Evolutionary conservation across 352 stramenopile genomes (phyloP).

Genomic region (Blastocystis sp.): DNA sequence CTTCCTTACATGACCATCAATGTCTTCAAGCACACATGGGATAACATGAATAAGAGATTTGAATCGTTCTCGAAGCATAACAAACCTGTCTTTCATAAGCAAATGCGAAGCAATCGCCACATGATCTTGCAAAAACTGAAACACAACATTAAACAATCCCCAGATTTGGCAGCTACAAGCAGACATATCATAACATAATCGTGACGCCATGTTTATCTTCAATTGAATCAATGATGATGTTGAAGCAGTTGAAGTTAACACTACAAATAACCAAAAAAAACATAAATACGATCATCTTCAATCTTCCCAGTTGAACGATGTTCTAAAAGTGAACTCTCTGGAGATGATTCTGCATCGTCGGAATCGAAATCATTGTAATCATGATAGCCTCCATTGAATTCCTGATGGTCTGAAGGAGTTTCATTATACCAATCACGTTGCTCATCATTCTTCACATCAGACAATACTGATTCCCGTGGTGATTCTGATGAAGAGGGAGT

Average conservation of each 20-base stretch:
- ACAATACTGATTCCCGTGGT: not conserved
- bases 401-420: not conserved
- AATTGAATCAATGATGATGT: not conserved
- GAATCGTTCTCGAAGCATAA: not conserved
- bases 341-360: not conserved
- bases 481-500: not conserved
- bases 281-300: not conserved
- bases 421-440: not conserved
- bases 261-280: not conserved
- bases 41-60: not conserved
- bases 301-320: not conserved
- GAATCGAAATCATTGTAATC: not conserved
- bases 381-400: not conserved
- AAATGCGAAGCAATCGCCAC: not conserved
- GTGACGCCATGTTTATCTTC: slow-evolving; percentile 22
- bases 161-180: slow-evolving; percentile 41
- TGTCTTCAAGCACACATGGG: not conserved
- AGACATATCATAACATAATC: slow-evolving; percentile 33
- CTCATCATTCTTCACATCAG: not conserved
- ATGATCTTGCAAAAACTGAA: not conserved
- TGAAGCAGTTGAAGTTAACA: not conserved
- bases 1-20: not conserved
- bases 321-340: not conserved
- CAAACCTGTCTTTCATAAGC: not conserved
- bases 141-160: not conserved